These are phyloP conservation scores for Phanerochaete carnosa DNA, from an alignment of 768 basidiomycete genomes.

Conservation along the genomic window DNA sequence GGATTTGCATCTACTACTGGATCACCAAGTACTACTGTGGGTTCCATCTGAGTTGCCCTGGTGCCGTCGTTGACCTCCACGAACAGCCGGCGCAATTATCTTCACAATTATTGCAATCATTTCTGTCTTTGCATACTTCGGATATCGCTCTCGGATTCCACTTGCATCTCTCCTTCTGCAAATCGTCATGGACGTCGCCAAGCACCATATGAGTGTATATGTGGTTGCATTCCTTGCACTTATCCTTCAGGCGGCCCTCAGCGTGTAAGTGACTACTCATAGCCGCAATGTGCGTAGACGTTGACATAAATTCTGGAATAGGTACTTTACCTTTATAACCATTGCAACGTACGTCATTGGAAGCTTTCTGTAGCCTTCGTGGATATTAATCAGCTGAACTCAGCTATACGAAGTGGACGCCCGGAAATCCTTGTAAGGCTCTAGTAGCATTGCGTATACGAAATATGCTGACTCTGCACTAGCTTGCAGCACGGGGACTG, in stretches of 20 bases:
- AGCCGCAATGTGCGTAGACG: slow-evolving; percentile 56
- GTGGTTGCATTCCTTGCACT: slow-evolving; percentile 70
- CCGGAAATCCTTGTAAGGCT: slow-evolving; percentile 63
- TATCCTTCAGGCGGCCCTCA: slow-evolving; percentile 66
- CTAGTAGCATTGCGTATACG: too few relatives aligned
- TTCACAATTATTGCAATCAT: slow-evolving; percentile 79
- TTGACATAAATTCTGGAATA: background rate
- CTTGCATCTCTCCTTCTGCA: slow-evolving; percentile 76
- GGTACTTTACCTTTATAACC: background rate
- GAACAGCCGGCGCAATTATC: slow-evolving; percentile 74
- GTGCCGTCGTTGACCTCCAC: background rate
- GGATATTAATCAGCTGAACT: too few relatives aligned
- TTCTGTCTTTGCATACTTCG: slow-evolving; percentile 73
- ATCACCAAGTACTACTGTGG: slow-evolving; percentile 65
- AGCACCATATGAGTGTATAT: slow-evolving; percentile 79
- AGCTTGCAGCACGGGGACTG: slow-evolving; percentile 48
- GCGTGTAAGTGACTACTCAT: slow-evolving; percentile 59
- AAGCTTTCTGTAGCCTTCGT: too few relatives aligned
- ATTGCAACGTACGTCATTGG: too few relatives aligned
- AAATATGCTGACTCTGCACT: background rate
- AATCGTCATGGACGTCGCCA: slow-evolving; percentile 80
- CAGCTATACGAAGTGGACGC: slow-evolving; percentile 67
- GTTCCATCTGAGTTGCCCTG: slow-evolving; percentile 16
- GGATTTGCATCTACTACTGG: slow-evolving; percentile 74
- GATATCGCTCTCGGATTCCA: slow-evolving; percentile 69